Evolutionary conservation across 2,329 filamentous ascomycete genomes (phyloP).

Genomic region (Endoconidiophora polonica): DNA sequence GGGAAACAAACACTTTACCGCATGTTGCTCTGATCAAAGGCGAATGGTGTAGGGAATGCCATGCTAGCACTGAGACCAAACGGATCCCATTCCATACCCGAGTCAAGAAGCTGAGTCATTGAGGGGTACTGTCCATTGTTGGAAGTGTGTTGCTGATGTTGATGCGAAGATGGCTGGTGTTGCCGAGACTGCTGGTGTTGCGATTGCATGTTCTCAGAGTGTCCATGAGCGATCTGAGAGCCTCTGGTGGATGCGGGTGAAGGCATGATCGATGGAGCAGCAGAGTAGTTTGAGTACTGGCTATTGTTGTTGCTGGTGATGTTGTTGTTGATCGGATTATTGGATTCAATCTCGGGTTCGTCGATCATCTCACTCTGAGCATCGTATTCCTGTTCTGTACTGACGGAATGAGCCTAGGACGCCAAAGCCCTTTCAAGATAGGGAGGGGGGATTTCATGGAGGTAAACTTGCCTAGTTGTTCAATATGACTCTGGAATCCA

Average conservation of each 20-base stretch:
- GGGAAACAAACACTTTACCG: slow-evolving; percentile 19
- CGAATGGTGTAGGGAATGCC: slow-evolving; percentile 78
- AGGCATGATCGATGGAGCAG: slow-evolving; percentile 17
- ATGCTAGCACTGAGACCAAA: slow-evolving; percentile 88
- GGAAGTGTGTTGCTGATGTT: slow-evolving; percentile 20
- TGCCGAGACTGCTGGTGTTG: slow-evolving; percentile 21
- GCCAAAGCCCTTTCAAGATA: slow-evolving; percentile 38
- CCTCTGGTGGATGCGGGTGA: slow-evolving; percentile 31
- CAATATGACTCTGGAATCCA: slow-evolving; percentile 78
- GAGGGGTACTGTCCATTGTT: slow-evolving; percentile 35
- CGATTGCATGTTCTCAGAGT: slow-evolving; percentile 1
- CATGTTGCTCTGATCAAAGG: slow-evolving; percentile 48
- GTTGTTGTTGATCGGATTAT: slow-evolving; percentile 20
- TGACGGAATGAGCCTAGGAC: slow-evolving; percentile 51
- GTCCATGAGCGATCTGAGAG: slow-evolving; percentile 17
- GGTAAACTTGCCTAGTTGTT: slow-evolving; percentile 78
- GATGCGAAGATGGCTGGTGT: slow-evolving; percentile 21
- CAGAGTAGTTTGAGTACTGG: slow-evolving; percentile 37
- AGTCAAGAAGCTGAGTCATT: slow-evolving; percentile 51
- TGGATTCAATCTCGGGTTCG: slow-evolving; percentile 49
- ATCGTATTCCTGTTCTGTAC: slow-evolving; percentile 92
- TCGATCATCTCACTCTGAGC: slow-evolving; percentile 79
- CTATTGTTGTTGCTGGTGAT: slow-evolving; percentile 32
- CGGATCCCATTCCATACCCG: slow-evolving; percentile 79
- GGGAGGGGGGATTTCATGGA: slow-evolving; percentile 36